phyloP scores from a whole-genome alignment of 1,284 basidiomycete genomes.

The Phellinidium pouzarii region DNA sequence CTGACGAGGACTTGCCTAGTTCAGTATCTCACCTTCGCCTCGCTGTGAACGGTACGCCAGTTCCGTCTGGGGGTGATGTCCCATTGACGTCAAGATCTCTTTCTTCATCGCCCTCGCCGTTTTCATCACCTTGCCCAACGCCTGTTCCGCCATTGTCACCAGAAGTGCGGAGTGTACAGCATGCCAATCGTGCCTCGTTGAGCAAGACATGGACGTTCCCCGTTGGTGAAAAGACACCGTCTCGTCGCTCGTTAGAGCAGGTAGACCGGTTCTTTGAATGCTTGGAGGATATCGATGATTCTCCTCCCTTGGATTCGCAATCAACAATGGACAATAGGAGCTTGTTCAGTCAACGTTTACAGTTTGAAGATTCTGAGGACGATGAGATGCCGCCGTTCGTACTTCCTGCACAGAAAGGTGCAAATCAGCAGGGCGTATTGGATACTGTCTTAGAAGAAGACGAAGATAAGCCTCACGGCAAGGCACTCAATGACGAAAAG shows the following conservation, averaged over 20 bases:
- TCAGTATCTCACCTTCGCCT: slow-evolving; percentile 30
- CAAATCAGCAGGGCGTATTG: slow-evolving; percentile 21
- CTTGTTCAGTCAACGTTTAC: slow-evolving; percentile 16
- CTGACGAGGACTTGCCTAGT: slow-evolving; percentile 37
- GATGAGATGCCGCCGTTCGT: slow-evolving; percentile 33
- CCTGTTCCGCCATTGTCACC: slow-evolving; percentile 24
- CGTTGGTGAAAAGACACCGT: slow-evolving; percentile 27
- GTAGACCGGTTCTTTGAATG: slow-evolving; percentile 72
- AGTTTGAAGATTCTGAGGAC: slow-evolving; percentile 10
- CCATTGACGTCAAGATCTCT: slow-evolving; percentile 23
- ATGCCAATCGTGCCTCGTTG: slow-evolving; percentile 41
- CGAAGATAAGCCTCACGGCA: slow-evolving; percentile 34
- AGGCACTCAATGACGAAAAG: slow-evolving; percentile 53
- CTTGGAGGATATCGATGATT: slow-evolving; percentile 48
- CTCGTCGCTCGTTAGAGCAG: slow-evolving; percentile 31
- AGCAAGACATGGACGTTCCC: slow-evolving; percentile 71
- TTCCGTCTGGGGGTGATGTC: slow-evolving; percentile 15
- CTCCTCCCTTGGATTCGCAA: slow-evolving; percentile 26
- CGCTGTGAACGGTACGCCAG: slow-evolving; percentile 11
- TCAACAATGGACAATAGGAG: slow-evolving; percentile 7
- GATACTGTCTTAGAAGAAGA: slow-evolving; percentile 41
- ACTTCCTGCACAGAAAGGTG: slow-evolving; percentile 38
- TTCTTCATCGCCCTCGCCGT: slow-evolving; percentile 26
- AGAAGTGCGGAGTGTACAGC: slow-evolving; percentile 21
- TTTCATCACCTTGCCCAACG: slow-evolving; percentile 26